Conservation (phyloP, 2,329 filamentous ascomycete genomes). For the Microcyclospora tardicrescens region DNA sequence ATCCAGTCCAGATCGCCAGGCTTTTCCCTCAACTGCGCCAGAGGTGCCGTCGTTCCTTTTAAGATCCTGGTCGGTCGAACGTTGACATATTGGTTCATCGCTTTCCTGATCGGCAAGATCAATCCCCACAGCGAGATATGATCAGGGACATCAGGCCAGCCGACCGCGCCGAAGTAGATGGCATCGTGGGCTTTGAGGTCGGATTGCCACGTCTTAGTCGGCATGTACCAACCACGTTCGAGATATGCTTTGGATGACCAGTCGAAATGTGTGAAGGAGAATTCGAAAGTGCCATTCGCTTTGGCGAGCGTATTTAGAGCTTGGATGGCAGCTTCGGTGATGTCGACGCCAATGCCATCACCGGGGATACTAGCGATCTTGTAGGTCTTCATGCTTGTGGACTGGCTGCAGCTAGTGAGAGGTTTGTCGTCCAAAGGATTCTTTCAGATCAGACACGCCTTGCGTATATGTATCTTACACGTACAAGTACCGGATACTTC, state of each 20-base stretch:
- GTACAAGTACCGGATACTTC: no score
- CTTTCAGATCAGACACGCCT: no score
- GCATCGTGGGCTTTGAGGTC: constrained; percentile 41
- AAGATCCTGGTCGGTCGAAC: constrained; percentile 42
- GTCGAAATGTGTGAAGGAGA: constrained; percentile 40
- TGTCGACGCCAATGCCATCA: constrained; percentile 52
- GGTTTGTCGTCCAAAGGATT: no score
- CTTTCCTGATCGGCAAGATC: constrained; percentile 53
- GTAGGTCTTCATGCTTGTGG: constrained; percentile 1
- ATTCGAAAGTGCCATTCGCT: constrained; percentile 31
- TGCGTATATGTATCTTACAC: no score
- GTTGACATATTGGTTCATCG: constrained; percentile 57
- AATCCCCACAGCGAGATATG: constrained; percentile 56
- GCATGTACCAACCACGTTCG: constrained; percentile 41
- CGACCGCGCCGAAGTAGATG: constrained; percentile 48
- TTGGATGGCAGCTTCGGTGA: constrained; percentile 43
- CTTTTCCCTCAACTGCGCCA: constrained; percentile 23
- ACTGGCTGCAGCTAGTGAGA: no score
- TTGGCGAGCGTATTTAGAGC: constrained; percentile 35
- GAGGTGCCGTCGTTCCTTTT: constrained; percentile 28
- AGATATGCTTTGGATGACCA: constrained; percentile 38
- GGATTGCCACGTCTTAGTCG: constrained; percentile 34
- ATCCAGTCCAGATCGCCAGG: constrained; percentile 33
- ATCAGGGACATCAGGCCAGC: constrained; percentile 51
- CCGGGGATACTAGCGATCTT: constrained; percentile 37